Evolutionary conservation across 75 land plant species (phyloP), one percentile per base, ranked within the genome.

Genomic region (Pinus albicaulis): DNA sequence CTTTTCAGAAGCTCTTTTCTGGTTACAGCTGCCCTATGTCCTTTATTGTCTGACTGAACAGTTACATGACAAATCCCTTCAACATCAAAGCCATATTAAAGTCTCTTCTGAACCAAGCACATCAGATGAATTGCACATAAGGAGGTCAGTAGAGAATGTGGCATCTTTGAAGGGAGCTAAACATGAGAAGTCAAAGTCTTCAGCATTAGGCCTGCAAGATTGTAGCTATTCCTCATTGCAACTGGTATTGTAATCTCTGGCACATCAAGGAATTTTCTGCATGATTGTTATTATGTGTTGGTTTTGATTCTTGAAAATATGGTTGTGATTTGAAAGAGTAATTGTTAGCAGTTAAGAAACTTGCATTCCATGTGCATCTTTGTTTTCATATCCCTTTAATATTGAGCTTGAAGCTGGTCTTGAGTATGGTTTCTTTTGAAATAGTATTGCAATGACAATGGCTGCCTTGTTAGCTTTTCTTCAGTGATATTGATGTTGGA

Each of bases 21-120:
- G 99, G 99, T 86, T 94, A 57, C 93, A 97, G 73, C 78, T 97
- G 66, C 98, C 98, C 26, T 82, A 76, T 80, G 90, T 95, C 71
- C 89, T 97, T 28, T 71, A 76, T 14, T 86, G 89, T 65, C 74
- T 91, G 76, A 76, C 82, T 72, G 83, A 84, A 41, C 88, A 82
- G 60, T 64, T 80, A 72, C 44, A 64, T 28, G 84, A 82, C 3
- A 86, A 75, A 59, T 79, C 79, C 57, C 78, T 52, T 16, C 80
- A 68, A 19, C 78, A 68, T 38, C 41, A n/a, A 20, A 41, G 34
- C 3, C 22, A 24, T 23, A 38, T 41, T 7, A 38, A 68, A 68
- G 13, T 14, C 24, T 41, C 52, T 41, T 20, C 52, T n/a, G 53
- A 68, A 20, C 53, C 3, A 41, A 68, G 12, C 71, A 68, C 71